These are phyloP conservation scores for Tricladium varicosporioides DNA, from an alignment of 2,329 filamentous ascomycete genomes.

Conservation along the genomic window DNA sequence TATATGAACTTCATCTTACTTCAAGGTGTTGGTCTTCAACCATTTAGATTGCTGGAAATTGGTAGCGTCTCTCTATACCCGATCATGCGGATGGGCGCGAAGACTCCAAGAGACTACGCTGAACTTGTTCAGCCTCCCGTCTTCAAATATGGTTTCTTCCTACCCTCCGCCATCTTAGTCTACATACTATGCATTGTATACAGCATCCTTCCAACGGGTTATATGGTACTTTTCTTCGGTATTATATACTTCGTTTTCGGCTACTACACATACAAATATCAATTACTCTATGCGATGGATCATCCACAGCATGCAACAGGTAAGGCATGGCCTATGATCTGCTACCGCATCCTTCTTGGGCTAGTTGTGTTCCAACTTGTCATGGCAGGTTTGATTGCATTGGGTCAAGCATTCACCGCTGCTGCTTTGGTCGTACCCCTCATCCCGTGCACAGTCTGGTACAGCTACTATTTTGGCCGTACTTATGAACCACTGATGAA, in stretches of 20 bases:
- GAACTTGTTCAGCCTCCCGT: slow-evolving; percentile 77
- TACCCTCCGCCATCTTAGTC: slow-evolving; percentile 87
- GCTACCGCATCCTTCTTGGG: slow-evolving; percentile 83
- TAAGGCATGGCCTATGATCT: slow-evolving; percentile 94
- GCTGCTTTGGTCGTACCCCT: slow-evolving; percentile 75
- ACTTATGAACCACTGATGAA: slow-evolving; percentile 86
- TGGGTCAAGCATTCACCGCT: slow-evolving; percentile 69
- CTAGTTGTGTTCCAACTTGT: slow-evolving; percentile 86
- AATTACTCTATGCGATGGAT: slow-evolving; percentile 97
- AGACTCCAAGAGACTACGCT: slow-evolving; percentile 85
- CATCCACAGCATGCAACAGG: slow-evolving; percentile 93
- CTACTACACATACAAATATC: slow-evolving; percentile 93
- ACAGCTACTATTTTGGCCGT: slow-evolving; percentile 74
- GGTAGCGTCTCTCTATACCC: slow-evolving; percentile 84
- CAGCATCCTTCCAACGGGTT: slow-evolving; percentile 78
- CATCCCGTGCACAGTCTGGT: slow-evolving; percentile 81
- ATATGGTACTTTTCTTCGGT: slow-evolving; percentile 77
- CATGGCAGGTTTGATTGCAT: slow-evolving; percentile 81
- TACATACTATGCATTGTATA: slow-evolving; percentile 97
- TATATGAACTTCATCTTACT: slow-evolving; percentile 94
- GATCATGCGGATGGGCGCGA: slow-evolving; percentile 72
- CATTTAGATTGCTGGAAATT: slow-evolving; percentile 86
- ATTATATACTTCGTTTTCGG: slow-evolving; percentile 80
- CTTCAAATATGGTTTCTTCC: slow-evolving; percentile 95
- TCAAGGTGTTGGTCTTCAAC: slow-evolving; percentile 89